phyloP scores from a whole-genome alignment of 495 filamentous ascomycete genomes.

The Penicillium pancosmium region DNA sequence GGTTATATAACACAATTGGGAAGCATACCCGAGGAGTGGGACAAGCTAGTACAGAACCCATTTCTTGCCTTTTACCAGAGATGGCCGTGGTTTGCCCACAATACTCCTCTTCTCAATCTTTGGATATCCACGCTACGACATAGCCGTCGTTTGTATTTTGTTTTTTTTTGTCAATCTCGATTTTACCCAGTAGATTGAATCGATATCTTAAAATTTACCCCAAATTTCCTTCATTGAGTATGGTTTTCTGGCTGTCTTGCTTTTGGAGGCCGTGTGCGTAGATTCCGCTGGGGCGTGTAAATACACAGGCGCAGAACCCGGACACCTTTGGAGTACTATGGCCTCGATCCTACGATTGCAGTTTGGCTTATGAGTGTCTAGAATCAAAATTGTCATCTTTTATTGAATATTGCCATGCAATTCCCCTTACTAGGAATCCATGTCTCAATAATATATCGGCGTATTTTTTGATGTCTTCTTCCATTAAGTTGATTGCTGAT shows the following conservation, averaged over 20 bases:
- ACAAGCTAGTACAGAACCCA: conserved; percentile 61
- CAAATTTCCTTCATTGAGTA: not conserved
- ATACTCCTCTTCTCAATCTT: conserved; percentile 63
- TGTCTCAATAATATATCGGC: too few relatives aligned
- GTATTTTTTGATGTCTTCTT: too few relatives aligned
- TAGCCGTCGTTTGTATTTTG: conserved; percentile 42
- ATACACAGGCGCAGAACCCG: not conserved
- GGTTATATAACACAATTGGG: conserved; percentile 18
- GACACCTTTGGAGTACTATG: too few relatives aligned
- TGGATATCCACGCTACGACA: conserved; percentile 51
- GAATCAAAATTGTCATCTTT: too few relatives aligned
- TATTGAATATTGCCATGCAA: too few relatives aligned
- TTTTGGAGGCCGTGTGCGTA: conserved; percentile 1
- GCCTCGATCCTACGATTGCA: too few relatives aligned
- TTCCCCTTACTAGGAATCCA: too few relatives aligned
- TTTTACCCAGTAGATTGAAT: not conserved
- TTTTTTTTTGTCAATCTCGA: conserved; percentile 19
- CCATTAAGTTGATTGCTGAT: too few relatives aligned
- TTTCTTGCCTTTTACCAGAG: conserved; percentile 75
- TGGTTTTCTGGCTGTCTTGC: not conserved
- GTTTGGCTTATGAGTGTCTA: too few relatives aligned
- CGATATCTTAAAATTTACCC: not conserved
- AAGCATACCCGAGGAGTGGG: conserved; percentile 42
- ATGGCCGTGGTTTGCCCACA: conserved; percentile 64
- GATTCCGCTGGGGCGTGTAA: not conserved